Conservation (phyloP, 345 rosid species). For the Sisymbrium altissimum region DNA sequence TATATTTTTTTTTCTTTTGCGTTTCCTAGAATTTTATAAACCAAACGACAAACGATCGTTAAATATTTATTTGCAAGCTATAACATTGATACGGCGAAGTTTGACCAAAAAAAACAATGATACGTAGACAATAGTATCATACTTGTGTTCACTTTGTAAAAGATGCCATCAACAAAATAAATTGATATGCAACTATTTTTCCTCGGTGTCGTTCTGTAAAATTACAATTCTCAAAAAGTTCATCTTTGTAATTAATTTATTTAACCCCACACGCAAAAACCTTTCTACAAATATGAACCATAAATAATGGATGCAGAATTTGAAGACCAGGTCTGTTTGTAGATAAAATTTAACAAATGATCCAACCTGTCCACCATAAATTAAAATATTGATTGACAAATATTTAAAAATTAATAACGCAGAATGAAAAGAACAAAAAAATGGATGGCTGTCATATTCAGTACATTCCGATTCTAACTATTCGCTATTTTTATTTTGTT, state of each 20-base stretch:
- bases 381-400: neutral
- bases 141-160: neutral
- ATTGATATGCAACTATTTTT: neutral
- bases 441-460: conserved; percentile 41
- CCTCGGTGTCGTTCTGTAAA: neutral
- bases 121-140: neutral
- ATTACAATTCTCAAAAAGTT: neutral
- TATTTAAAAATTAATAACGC: neutral
- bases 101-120: neutral
- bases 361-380: conserved; percentile 38
- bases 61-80: neutral
- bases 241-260: conserved; percentile 23
- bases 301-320: conserved; percentile 30
- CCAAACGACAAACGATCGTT: neutral
- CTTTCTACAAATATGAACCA: conserved; percentile 33
- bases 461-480: conserved; percentile 39
- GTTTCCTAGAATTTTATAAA: too few species aligned
- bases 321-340: conserved; percentile 32
- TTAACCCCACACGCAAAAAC: conserved; percentile 32
- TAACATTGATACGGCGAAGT: neutral
- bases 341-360: conserved; percentile 33
- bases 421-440: neutral
- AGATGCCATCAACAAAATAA: neutral
- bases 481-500: conserved; percentile 23
- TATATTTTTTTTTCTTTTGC: too few species aligned